Evolutionary conservation across 345 rosid species (phyloP), one percentile per base, ranked within the genome.

Genomic region (Ricinus communis): DNA sequence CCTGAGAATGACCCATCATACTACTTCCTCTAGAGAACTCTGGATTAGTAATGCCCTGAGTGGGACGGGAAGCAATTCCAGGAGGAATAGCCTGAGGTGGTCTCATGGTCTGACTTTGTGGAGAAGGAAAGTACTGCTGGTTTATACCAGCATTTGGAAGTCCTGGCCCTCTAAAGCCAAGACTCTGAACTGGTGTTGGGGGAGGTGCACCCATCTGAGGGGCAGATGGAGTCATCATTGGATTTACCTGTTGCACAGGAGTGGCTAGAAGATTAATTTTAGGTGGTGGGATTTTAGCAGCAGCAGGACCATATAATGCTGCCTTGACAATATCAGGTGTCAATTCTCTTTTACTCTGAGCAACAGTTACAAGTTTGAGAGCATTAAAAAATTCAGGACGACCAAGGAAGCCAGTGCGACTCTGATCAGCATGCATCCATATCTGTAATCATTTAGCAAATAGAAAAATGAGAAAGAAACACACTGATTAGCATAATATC

Each of bases 271-370:
- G 87, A 82, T 90, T 91, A 77, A 94, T 94, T 77, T 87, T 87
- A 5, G 98, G 98, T 2, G 97, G 79, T 0, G 98, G 98, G 70
- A 94, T 94, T 84, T 87, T 94, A 60, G 96, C 95, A n/a, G 98
- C 93, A 28, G 98, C 96, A 46, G 96, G 97, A 69, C 96, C 90
- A 79, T 86, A 85, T 15, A 94, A 72, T 53, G 98, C 98, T 31
- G 97, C 97, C 76, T 94, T 94, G 66, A 91, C 97, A 75, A 94
- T 91, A 36, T 94, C 98, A 19, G 96, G 93, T 4, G 98, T 90
- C 76, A 94, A 69, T 36, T 91, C 97, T 69, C 97, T 85, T 88
- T 90, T 92, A 76, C 95, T 94, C 82, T 94, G 98, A 46, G 95
- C 97, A 65, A 94, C 98, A 18, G 98, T 94, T n/a, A 88, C 96